Evolutionary conservation across 1,284 basidiomycete species (phyloP), one percentile per base, ranked within the genome.

Genomic region (Hymenochaete sp.): DNA sequence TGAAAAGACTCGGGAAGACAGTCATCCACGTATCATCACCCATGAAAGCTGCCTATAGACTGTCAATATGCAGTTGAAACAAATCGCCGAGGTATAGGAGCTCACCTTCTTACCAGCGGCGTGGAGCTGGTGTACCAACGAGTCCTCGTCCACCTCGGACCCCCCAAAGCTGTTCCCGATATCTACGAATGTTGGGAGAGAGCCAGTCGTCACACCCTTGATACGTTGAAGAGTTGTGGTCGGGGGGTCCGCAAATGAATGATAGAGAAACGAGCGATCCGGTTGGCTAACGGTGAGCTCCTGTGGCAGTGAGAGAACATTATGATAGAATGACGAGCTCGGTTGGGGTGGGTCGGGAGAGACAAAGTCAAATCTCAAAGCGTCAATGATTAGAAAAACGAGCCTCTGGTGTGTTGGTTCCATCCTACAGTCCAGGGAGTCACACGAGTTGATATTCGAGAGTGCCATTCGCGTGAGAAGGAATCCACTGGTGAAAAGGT

Each of bases 11-110:
- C 0, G 93, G 89, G 59, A 93, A 98, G 11, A 96, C 77, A 2
- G 82, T 79, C 60, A 84, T 75, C 96, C 96, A 98, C 0, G 95
- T 98, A 59, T 98, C 91, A 60, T 98, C 95, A 0, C 95, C 95
- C 77, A 90, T 92, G 59, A 98, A 88, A 0, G 84, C 84, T 45
- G 81, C 66, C 73, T 79, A 32, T 28, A 39, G 21, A 31, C 14
- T 40, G 24, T 35, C 27, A 32, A 39, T 38, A 13, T 16, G 18
- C 8, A 40, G n/a, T n/a, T 16, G 24, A 40, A 40, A 22, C 22
- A 49, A 8, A 29, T 14, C 13, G 18, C 13, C 26, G 22, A 29
- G 29, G 13, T 7, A 19, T 11, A n/a, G 14, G 36, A 4, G 64
- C 72, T 57, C 54, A 82, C 83, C 59, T 69, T 75, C 59, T 74